Percentiles rank a stretch among this genome's conserved stretches.
These are phyloP conservation scores for Fagus crenata DNA, from an alignment of 306 rosid genomes.

Conservation along the genomic window DNA sequence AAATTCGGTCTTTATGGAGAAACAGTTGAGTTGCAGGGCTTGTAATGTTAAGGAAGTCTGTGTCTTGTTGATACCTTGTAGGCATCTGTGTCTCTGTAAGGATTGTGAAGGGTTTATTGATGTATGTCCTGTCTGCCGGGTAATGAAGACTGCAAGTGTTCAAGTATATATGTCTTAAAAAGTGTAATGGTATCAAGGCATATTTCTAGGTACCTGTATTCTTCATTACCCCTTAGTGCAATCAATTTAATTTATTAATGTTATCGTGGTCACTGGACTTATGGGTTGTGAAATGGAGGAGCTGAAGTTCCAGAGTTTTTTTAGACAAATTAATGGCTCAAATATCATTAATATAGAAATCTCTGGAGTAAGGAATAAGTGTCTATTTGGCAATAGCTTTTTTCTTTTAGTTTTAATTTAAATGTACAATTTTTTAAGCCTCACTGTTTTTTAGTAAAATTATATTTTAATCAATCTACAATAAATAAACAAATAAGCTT, in stretches of 20 bases:
- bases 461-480: too few relatives aligned
- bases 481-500: too few relatives aligned
- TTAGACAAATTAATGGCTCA: neutral
- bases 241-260: neutral
- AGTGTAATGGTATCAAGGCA: neutral
- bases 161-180: slow-evolving; percentile 27
- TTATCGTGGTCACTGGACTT: neutral
- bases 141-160: slow-evolving; percentile 30
- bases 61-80: slow-evolving; percentile 37
- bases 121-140: slow-evolving; percentile 32
- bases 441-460: too few relatives aligned
- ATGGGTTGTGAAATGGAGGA: neutral
- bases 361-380: neutral
- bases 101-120: slow-evolving; percentile 36
- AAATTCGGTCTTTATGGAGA: neutral
- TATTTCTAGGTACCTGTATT: neutral
- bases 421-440: too few relatives aligned
- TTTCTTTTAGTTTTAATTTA: too few relatives aligned
- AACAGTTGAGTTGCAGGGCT: slow-evolving; percentile 30
- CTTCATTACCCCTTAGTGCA: neutral
- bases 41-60: slow-evolving; percentile 31
- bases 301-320: neutral
- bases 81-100: slow-evolving; percentile 41
- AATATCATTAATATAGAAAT: neutral
- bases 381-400: too few relatives aligned